Evolutionary conservation across 768 basidiomycete species (phyloP).

Genomic region (Leccinum subgranulosum): DNA sequence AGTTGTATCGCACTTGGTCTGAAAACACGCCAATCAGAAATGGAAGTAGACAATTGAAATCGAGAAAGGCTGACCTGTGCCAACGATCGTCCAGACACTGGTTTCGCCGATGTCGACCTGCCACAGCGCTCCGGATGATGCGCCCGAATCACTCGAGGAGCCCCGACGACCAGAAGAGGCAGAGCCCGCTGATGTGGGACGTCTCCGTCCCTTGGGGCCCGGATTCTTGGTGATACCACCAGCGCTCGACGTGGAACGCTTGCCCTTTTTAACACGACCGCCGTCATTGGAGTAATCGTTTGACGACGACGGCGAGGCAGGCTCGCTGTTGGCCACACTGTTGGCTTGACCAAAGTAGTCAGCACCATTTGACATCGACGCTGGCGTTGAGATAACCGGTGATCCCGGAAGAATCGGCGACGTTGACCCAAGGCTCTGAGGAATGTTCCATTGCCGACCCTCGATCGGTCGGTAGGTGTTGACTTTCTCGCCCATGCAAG

Average conservation of each 20-base stretch:
- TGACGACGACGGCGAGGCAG: conserved; percentile 57
- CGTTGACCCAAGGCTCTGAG: conserved; percentile 39
- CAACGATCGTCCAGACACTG: conserved; percentile 92
- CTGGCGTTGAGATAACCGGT: conserved; percentile 63
- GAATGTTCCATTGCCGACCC: conserved; percentile 72
- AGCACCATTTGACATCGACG: conserved; percentile 45
- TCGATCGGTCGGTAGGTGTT: conserved; percentile 87
- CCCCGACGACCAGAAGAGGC: conserved; percentile 66
- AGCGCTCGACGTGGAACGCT: conserved; percentile 74
- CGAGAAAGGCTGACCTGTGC: conserved; percentile 57
- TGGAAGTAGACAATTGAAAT: neutral
- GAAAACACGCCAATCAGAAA: conserved; percentile 21
- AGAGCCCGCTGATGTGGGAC: conserved; percentile 76
- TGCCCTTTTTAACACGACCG: conserved; percentile 76
- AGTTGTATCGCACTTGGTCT: conserved; percentile 93
- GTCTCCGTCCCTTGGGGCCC: conserved; percentile 51
- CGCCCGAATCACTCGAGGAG: conserved; percentile 61
- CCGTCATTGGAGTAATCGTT: conserved; percentile 81
- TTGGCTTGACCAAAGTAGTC: conserved; percentile 60
- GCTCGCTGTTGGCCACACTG: conserved; percentile 57
- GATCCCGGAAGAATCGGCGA: conserved; percentile 67
- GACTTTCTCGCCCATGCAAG: conserved; percentile 92
- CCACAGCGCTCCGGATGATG: conserved; percentile 79
- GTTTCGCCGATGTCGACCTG: conserved; percentile 91
- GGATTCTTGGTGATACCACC: conserved; percentile 38